Conservation (phyloP, 352 stramenopile species). For the Pythium sp. region DNA sequence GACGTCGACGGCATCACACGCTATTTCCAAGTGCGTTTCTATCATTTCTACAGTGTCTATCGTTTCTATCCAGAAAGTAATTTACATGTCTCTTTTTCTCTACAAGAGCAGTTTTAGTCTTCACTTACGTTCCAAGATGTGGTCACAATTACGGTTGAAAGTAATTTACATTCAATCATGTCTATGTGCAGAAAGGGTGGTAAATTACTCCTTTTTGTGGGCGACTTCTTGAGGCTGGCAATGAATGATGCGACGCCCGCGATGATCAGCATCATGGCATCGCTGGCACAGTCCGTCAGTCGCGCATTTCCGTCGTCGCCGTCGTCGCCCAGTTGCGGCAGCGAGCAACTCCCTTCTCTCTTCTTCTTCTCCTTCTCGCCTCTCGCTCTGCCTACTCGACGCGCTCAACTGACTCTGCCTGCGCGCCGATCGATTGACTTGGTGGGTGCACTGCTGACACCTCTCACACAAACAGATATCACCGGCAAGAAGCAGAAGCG, state of each 20-base stretch:
- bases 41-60: slow-evolving; percentile 3
- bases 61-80: slow-evolving; percentile 8
- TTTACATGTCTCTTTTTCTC: slow-evolving; percentile 6
- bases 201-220: neutral
- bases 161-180: neutral
- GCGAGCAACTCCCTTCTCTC: slow-evolving; percentile 1
- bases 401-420: neutral
- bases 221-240: too few species aligned
- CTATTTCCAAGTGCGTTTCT: neutral
- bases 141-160: neutral
- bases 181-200: neutral
- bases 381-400: neutral
- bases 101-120: neutral
- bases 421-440: neutral
- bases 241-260: neutral
- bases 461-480: neutral
- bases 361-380: neutral
- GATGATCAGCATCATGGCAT: neutral
- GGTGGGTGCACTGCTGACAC: neutral
- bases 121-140: neutral
- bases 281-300: neutral
- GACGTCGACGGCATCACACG: slow-evolving; percentile 5
- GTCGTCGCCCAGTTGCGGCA: neutral
- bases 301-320: neutral
- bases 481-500: neutral